Evolutionary conservation across 306 rosid genomes (phyloP), one percentile per base, ranked within the genome.

Genomic region (Gastrolobium villosum): DNA sequence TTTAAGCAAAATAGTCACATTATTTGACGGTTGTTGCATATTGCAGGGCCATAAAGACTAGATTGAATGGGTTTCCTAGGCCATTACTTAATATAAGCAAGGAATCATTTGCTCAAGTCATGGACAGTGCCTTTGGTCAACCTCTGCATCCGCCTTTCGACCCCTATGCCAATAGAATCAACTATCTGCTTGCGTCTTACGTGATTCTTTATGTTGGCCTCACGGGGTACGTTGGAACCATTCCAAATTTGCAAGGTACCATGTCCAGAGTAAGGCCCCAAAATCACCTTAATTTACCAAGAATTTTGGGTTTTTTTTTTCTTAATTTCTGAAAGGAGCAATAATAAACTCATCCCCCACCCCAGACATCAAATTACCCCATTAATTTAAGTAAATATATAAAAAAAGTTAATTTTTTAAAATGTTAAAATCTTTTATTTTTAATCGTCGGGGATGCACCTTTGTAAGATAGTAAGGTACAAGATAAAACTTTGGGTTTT

Each of bases 121-220:
- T 90, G 74, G 44, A 93, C 41, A 61, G 36, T 28, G 91, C 94
- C 11, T 72, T 90, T 52, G 96, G 88, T 4, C 43, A 39, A 54
- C 70, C 43, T 5, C 30, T 90, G 39, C 28, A 2, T 0, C 97
- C 97, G 2, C 89, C 91, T 9, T 93, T 93, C 20, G 88, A 93
- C 28, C 92, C 90, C 43, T 93, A 89, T 35, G 91, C 91, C 10
- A 87, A 77, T 49, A 1, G 31, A 1, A 56, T 89, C 39, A 90
- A 93, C 74, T 90, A 40, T 74, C 83, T 86, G 54, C 88, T 90
- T 31, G 96, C 94, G 0, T 66, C 89, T 39, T 90, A 90, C 14
- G 40, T 85, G 4, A 20, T 87, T 71, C 91, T 92, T 70, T 90
- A 89, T 49, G 89, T 86, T 72, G 92, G 91, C 30, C 92, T 89